These are phyloP conservation scores for Brasenia schreberi DNA, from an alignment of 164 flowering plant species.

Conservation along the genomic window DNA sequence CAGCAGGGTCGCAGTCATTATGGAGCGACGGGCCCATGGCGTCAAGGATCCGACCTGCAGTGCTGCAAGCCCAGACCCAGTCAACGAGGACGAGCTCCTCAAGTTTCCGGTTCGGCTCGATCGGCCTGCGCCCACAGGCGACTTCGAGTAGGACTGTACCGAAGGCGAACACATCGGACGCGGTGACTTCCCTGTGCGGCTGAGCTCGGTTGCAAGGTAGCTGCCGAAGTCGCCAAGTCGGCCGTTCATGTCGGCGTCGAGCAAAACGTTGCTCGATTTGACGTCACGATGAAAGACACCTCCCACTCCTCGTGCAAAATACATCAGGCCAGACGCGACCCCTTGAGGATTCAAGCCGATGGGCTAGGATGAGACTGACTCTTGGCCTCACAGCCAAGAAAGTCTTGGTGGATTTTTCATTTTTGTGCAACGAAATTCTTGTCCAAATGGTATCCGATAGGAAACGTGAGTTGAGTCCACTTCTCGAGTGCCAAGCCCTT, in stretches of 20 bases:
- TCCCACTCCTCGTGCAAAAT: conserved; percentile 61
- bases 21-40: conserved; percentile 6
- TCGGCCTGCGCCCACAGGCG: neutral
- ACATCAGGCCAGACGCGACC: conserved; percentile 46
- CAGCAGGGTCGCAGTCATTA: conserved; percentile 17
- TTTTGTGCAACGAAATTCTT: no score
- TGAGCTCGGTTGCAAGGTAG: neutral
- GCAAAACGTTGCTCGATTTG: conserved; percentile 48
- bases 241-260: conserved; percentile 32
- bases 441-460: no score
- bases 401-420: no score
- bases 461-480: no score
- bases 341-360: conserved; percentile 55
- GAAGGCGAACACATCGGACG: neutral
- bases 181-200: neutral
- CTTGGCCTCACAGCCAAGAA: no score
- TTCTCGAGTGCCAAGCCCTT: no score
- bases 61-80: neutral
- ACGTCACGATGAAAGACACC: conserved; percentile 50
- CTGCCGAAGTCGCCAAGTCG: conserved; percentile 20
- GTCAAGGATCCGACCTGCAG: neutral
- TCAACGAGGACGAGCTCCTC: neutral
- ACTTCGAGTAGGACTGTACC: neutral
- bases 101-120: neutral
- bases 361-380: no score